Conservation (phyloP, 257 asterid species). For the Nicotiana obtusifolia region DNA sequence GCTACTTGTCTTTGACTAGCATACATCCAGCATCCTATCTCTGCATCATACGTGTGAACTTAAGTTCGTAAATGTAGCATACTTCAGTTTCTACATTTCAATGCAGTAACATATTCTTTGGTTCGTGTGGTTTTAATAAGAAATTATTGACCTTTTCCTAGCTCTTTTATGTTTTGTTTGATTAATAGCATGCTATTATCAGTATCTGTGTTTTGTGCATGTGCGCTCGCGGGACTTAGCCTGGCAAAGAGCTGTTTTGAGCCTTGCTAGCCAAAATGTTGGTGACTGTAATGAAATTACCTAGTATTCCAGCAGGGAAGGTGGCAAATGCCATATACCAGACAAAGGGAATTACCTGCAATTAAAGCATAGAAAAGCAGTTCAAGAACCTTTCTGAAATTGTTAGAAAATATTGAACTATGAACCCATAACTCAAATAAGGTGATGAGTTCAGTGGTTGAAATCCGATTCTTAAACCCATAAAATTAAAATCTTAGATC, state of each 20-base stretch:
- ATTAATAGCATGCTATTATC: no score
- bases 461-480: no score
- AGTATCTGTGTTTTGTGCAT: no score
- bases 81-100: background rate
- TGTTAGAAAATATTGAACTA: background rate
- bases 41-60: slow-evolving; percentile 32
- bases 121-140: no score
- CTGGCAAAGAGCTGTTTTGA: background rate
- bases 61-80: background rate
- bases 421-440: no score
- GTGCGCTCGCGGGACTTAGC: no score
- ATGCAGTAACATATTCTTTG: background rate
- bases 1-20: slow-evolving; percentile 73
- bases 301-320: slow-evolving; percentile 77
- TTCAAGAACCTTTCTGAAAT: background rate
- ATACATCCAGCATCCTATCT: slow-evolving; percentile 90
- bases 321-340: slow-evolving; percentile 90
- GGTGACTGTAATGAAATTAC: slow-evolving; percentile 20
- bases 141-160: no score
- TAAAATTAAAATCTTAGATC: no score
- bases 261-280: background rate
- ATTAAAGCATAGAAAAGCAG: background rate
- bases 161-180: no score
- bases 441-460: no score
- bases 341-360: slow-evolving; percentile 74